Conservation (phyloP, 2,329 filamentous ascomycete genomes). For the Hymenoscyphus repandus region DNA sequence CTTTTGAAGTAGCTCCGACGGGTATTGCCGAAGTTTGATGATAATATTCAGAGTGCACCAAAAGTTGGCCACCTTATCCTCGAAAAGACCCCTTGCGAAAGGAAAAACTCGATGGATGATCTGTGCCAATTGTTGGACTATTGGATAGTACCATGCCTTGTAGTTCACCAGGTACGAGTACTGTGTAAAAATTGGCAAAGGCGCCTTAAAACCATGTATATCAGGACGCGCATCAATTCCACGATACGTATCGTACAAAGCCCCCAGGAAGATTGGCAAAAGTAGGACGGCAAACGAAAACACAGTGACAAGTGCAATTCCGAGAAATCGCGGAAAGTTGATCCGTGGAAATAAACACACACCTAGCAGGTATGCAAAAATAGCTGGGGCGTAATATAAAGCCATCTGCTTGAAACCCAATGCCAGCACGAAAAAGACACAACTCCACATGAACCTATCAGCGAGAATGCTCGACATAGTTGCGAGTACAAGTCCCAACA, state of each 20-base stretch:
- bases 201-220: constrained; percentile 51
- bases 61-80: constrained; percentile 98
- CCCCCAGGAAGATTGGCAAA: constrained; percentile 67
- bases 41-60: constrained; percentile 92
- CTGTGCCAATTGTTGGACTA: constrained; percentile 75
- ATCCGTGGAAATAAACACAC: constrained; percentile 74
- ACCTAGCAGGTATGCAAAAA: constrained; percentile 88
- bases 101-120: constrained; percentile 91
- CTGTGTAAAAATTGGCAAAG: constrained; percentile 57
- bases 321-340: constrained; percentile 62
- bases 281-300: constrained; percentile 70
- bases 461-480: constrained; percentile 86
- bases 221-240: constrained; percentile 54
- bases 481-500: constrained; percentile 86
- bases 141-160: constrained; percentile 65
- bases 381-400: constrained; percentile 87
- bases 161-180: constrained; percentile 56
- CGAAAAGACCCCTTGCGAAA: constrained; percentile 90
- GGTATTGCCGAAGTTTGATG: constrained; percentile 77
- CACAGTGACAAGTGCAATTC: constrained; percentile 69
- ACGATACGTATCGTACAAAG: constrained; percentile 61
- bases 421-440: constrained; percentile 87
- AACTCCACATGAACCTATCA: constrained; percentile 79
- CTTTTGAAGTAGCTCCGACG: constrained; percentile 65
- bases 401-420: constrained; percentile 99